Percentiles rank a stretch among this genome's conserved stretches.
These are phyloP conservation scores for Colletotrichum somersetense DNA, from an alignment of 2,329 filamentous ascomycete genomes.

Conservation along the genomic window DNA sequence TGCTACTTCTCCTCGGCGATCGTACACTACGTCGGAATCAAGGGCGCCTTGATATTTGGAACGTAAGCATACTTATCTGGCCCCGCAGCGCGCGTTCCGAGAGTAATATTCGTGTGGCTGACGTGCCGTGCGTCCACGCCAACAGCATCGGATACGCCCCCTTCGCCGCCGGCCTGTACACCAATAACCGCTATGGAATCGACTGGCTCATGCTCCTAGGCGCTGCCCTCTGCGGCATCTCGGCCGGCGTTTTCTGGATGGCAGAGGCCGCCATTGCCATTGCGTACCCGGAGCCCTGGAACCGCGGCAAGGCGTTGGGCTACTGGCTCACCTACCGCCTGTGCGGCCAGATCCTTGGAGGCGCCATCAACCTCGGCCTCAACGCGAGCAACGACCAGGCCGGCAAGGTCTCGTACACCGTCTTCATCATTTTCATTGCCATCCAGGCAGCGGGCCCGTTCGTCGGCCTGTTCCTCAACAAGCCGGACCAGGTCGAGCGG, in stretches of 20 bases:
- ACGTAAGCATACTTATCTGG: constrained; percentile 59
- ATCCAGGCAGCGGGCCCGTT: constrained; percentile 75
- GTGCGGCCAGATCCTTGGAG: constrained; percentile 76
- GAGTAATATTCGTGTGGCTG: not conserved
- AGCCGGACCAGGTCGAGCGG: constrained; percentile 72
- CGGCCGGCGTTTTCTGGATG: constrained; percentile 81
- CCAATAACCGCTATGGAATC: constrained; percentile 76
- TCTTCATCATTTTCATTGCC: constrained; percentile 78
- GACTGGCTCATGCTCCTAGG: constrained; percentile 79
- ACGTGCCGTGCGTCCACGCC: not conserved
- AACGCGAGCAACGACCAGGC: constrained; percentile 69
- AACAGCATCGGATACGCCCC: constrained; percentile 74
- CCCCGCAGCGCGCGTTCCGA: not conserved
- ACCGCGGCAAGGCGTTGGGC: constrained; percentile 73
- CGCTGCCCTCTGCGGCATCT: constrained; percentile 76
- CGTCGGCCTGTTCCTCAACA: constrained; percentile 72
- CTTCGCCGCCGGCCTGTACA: constrained; percentile 78
- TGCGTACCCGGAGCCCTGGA: constrained; percentile 78
- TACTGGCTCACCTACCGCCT: constrained; percentile 74
- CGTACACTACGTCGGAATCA: constrained; percentile 77
- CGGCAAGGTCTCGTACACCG: constrained; percentile 76
- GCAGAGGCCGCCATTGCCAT: constrained; percentile 80
- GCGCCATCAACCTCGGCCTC: constrained; percentile 77
- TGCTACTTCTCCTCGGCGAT: constrained; percentile 75
- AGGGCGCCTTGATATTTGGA: constrained; percentile 77